Conservation (phyloP, 2,329 filamentous ascomycete species). For the Aspergillus fumigatiaffinis region DNA sequence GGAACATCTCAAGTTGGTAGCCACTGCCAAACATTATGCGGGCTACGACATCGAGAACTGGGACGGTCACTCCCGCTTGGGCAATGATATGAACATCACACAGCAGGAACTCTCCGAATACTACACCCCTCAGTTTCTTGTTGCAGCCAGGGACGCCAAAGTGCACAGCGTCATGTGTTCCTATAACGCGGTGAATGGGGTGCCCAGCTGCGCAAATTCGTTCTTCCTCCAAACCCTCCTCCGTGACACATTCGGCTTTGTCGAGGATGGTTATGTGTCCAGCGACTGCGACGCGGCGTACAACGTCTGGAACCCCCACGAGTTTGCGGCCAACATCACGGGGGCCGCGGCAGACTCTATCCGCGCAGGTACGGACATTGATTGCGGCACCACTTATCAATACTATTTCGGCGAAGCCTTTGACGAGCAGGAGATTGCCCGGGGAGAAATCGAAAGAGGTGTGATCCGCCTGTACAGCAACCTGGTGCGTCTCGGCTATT, state of each 20-base stretch:
- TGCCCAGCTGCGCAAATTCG: constrained; percentile 59
- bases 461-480: constrained; percentile 48
- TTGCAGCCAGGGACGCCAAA: constrained; percentile 56
- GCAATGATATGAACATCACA: constrained; percentile 54
- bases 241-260: constrained; percentile 63
- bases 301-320: constrained; percentile 56
- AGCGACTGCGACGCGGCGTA: constrained; percentile 63
- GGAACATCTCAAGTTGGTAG: constrained; percentile 40
- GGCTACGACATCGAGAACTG: constrained; percentile 56
- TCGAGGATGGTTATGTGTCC: constrained; percentile 57
- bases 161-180: constrained; percentile 60
- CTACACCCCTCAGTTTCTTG: constrained; percentile 63
- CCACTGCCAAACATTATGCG: constrained; percentile 58
- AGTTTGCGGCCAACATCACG: constrained; percentile 42
- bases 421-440: constrained; percentile 42
- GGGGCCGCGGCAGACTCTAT: constrained; percentile 47
- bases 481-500: constrained; percentile 51
- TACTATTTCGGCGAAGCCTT: constrained; percentile 43
- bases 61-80: constrained; percentile 41
- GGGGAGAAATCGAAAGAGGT: constrained; percentile 45
- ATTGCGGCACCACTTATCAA: constrained; percentile 51
- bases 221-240: constrained; percentile 62
- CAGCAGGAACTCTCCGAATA: constrained; percentile 65
- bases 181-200: constrained; percentile 63
- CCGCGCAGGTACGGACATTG: constrained; percentile 51